A percentile compares a stretch with the other conserved stretches of the same genome.
These are phyloP conservation scores for Tolypocladium ophioglossoides DNA, from an alignment of 2,329 filamentous ascomycete genomes.

Conservation along the genomic window DNA sequence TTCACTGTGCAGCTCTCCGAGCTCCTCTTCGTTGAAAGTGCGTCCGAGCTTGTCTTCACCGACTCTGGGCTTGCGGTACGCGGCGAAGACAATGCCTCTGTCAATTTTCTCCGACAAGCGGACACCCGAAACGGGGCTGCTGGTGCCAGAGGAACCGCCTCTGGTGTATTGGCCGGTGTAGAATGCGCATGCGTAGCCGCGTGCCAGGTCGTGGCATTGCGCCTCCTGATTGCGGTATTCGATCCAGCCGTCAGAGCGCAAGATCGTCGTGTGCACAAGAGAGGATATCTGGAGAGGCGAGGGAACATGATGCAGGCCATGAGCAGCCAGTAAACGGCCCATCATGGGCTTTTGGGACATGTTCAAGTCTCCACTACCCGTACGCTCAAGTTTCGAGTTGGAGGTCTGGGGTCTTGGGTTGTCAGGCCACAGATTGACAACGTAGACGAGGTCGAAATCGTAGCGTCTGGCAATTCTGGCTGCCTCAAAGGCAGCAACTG, in stretches of 20 bases:
- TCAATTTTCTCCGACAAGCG: constrained; percentile 22
- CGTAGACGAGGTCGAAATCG: constrained; percentile 47
- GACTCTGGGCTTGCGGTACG: constrained; percentile 36
- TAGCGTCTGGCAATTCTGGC: constrained; percentile 45
- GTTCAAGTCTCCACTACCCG: constrained; percentile 4
- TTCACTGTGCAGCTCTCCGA: constrained; percentile 35
- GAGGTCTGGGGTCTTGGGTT: constrained; percentile 6
- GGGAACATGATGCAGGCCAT: constrained; percentile 38
- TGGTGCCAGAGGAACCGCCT: constrained; percentile 12
- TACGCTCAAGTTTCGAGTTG: constrained; percentile 2
- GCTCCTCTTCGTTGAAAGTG: constrained; percentile 26
- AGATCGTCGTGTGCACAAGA: constrained; percentile 37
- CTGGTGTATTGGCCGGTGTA: constrained; percentile 30
- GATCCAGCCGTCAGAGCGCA: constrained; percentile 39
- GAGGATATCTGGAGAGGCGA: constrained; percentile 42
- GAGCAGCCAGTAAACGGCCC: constrained; percentile 43
- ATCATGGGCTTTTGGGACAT: constrained; percentile 21
- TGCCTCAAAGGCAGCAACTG: constrained; percentile 41
- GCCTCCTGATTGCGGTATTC: constrained; percentile 37
- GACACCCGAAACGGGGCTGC: constrained; percentile 14
- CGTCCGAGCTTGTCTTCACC: constrained; percentile 25
- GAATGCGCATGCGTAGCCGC: constrained; percentile 43
- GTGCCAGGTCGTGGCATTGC: constrained; percentile 32
- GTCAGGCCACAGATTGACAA: constrained; percentile 47
- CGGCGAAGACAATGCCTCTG: constrained; percentile 45